Base-by-base conservation (phyloP, 108 stramenopile genomes). In the Fistulifera solaris region DNA sequence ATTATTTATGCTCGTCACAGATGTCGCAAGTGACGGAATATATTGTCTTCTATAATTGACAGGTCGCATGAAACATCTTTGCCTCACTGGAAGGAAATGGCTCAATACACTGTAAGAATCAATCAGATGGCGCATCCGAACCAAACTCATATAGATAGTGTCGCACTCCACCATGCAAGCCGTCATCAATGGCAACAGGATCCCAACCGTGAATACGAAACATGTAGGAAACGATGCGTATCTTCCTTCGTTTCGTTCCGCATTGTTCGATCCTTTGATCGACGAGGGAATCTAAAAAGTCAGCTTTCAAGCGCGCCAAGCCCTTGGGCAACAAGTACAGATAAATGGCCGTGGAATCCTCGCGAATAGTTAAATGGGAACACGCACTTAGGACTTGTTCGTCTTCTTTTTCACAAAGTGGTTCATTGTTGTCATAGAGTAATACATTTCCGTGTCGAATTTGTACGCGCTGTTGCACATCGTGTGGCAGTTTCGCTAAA, bases 321-420 rank as follows among this genome's bases (percentile, higher is more conserved):
- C 93, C 93, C 39, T 76, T 71, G 27, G 93, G 93, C 13, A 89
- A 49, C 15, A 94, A 54, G 54, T 84, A 94, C n/a, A 94, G 44
- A 62, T 87, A 94, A 12, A 89, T 51, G 0, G 83, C 87, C 1
- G 85, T 89, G 18, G 87, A 85, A 42, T 85, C 80, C 38, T 73
- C 58, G 10, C 75, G 38, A 48, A 87, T 46, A 5, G 72, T 79
- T 48, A 83, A 53, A 17, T 68, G 49, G 7, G 43, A 25, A 25
- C 44, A 45, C 11, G 21, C 16, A 11, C 40, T n/a, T 35, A 8
- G 3, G 31, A 45, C 44, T 4, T 3, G 44, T 21, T 11, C 44
- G 40, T 6, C 7, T 45, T 35, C 31, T 8, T 35, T 8, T 8
- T 6, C 44, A 6, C 16, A 45, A 45, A 21, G 5, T 3, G 44